These are phyloP conservation scores for Orbilia ellipsospora DNA, from an alignment of 2,329 filamentous ascomycete species.

Conservation along the genomic window DNA sequence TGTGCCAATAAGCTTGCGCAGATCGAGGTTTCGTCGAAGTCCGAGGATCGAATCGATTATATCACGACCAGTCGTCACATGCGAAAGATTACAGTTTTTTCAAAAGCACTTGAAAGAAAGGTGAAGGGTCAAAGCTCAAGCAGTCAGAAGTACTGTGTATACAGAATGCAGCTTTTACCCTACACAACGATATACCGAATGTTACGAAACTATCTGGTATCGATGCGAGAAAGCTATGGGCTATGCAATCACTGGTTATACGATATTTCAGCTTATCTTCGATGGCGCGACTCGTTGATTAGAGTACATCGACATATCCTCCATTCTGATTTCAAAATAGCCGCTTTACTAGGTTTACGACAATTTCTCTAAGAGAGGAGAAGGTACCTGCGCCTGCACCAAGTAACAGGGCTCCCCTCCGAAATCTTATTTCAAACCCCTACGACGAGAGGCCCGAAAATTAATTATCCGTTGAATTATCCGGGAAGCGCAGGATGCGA, in stretches of 20 bases:
- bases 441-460: no score
- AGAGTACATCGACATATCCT: no score
- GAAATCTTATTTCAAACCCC: neutral
- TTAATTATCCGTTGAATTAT: constrained; percentile 27
- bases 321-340: no score
- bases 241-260: no score
- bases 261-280: no score
- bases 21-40: neutral
- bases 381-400: no score
- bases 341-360: no score
- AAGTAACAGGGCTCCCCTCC: neutral
- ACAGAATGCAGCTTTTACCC: no score
- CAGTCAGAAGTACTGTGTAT: constrained; percentile 1
- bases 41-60: neutral
- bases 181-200: no score
- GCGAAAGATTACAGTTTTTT: neutral
- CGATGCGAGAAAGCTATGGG: no score
- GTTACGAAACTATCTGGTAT: no score
- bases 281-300: no score
- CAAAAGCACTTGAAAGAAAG: neutral
- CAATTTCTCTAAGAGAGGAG: neutral
- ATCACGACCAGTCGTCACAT: neutral
- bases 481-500: constrained; percentile 2
- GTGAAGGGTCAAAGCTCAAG: constrained; percentile 18
- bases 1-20: neutral